phyloP scores from a whole-genome alignment of 2,329 filamentous ascomycete species.

The Penicillium sp. region DNA sequence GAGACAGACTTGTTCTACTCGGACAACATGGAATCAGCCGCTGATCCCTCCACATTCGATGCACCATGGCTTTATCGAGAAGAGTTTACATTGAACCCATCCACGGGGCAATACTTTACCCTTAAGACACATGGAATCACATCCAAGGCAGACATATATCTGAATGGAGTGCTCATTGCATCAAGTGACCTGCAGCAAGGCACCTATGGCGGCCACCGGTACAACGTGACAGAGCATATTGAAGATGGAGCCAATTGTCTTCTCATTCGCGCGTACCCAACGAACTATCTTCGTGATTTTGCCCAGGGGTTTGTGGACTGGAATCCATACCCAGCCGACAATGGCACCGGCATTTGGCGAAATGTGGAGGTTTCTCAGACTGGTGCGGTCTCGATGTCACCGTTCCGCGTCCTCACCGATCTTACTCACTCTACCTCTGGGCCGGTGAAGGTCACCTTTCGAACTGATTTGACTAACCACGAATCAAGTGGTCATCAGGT shows the following conservation, averaged over 20 bases:
- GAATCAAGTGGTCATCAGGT: constrained; percentile 21
- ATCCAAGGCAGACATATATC: constrained; percentile 59
- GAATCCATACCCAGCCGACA: constrained; percentile 63
- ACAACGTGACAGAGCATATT: constrained; percentile 53
- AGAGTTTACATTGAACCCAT: constrained; percentile 48
- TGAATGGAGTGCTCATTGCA: constrained; percentile 58
- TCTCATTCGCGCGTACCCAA: constrained; percentile 57
- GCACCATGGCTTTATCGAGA: constrained; percentile 61
- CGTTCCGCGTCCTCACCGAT: constrained; percentile 49
- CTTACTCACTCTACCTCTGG: constrained; percentile 38
- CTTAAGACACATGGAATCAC: constrained; percentile 61
- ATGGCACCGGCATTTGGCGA: constrained; percentile 64
- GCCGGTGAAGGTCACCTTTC: constrained; percentile 44
- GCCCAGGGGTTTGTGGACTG: constrained; percentile 62
- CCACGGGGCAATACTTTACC: constrained; percentile 48
- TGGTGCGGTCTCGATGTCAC: constrained; percentile 49
- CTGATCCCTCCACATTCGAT: constrained; percentile 51
- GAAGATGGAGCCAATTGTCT: constrained; percentile 51
- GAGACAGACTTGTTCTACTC: constrained; percentile 59
- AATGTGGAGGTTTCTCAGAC: constrained; percentile 58
- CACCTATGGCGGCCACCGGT: constrained; percentile 57
- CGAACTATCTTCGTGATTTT: constrained; percentile 60
- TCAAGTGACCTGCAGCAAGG: constrained; percentile 53
- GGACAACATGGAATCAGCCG: constrained; percentile 45
- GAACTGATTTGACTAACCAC: constrained; percentile 40